A percentile compares a stretch with the other conserved stretches of the same genome.
Conservation (phyloP, 2,329 filamentous ascomycete species). For the Zasmidium citrigriseum region DNA sequence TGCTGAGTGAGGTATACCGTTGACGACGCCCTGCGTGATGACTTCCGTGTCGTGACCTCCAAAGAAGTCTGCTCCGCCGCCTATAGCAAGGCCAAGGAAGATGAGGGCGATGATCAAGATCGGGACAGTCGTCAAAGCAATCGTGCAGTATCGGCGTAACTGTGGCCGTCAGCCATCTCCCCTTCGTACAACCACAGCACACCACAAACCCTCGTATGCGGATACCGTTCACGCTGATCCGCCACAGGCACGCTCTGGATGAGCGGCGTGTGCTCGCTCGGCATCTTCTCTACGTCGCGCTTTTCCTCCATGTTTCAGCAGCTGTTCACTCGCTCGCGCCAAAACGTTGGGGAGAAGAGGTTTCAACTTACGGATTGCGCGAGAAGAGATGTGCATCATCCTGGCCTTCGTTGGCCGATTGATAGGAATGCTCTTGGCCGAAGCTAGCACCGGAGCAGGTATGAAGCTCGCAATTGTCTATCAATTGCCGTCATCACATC, state of each 20-base stretch:
- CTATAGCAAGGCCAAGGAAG: conserved; percentile 41
- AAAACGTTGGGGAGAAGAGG: not conserved
- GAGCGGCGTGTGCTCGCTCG: conserved; percentile 66
- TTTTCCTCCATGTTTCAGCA: conserved; percentile 19
- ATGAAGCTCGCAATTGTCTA: not conserved
- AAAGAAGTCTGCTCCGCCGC: conserved; percentile 34
- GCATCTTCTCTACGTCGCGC: conserved; percentile 37
- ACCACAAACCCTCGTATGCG: conserved; percentile 32
- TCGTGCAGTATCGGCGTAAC: conserved; percentile 66
- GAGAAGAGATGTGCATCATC: not conserved
- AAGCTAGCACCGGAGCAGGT: not conserved
- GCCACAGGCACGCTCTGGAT: conserved; percentile 63
- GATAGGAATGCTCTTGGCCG: not conserved
- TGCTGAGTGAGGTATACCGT: conserved; percentile 34
- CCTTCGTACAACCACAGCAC: not conserved
- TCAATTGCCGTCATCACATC: not conserved
- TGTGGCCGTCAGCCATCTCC: conserved; percentile 15
- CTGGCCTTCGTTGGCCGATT: not conserved
- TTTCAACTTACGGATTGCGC: not conserved
- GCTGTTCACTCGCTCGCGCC: not conserved
- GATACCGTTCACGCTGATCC: conserved; percentile 56
- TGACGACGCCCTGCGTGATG: conserved; percentile 18
- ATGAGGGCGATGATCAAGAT: conserved; percentile 40
- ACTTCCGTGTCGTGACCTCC: conserved; percentile 33
- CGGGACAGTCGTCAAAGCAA: conserved; percentile 49